phyloP scores from a whole-genome alignment of 371 early-diverging fungal species.

The Mortierella sp. region DNA sequence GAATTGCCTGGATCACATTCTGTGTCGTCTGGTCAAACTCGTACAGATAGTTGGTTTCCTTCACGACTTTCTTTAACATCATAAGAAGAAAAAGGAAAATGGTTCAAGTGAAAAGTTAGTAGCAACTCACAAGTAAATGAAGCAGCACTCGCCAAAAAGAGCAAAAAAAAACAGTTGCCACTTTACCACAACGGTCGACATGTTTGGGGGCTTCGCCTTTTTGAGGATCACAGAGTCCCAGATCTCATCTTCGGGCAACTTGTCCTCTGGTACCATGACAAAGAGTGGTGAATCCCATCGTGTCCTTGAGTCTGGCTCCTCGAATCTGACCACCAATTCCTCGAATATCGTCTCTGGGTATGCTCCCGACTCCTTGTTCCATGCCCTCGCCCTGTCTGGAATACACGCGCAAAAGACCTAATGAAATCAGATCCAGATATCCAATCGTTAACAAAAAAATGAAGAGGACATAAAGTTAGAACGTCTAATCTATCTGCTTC shows the following conservation, averaged over 20 bases:
- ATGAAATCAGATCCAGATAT: background rate
- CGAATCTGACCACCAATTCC: conserved; percentile 89
- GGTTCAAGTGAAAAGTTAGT: too few species aligned
- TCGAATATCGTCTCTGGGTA: conserved; percentile 74
- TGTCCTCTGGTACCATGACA: conserved; percentile 82
- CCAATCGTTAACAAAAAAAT: background rate
- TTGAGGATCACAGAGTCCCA: conserved; percentile 84
- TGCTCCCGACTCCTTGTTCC: conserved; percentile 68
- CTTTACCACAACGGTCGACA: conserved; percentile 81
- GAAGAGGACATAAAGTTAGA: background rate
- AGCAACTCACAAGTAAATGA: background rate
- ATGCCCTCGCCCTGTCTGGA: conserved; percentile 69
- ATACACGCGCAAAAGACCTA: conserved; percentile 83
- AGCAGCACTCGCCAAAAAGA: too few species aligned
- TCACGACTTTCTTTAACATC: conserved; percentile 78
- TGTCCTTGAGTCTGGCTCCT: conserved; percentile 93
- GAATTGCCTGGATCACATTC: conserved; percentile 82
- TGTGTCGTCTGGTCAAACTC: conserved; percentile 89
- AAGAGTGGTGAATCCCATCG: conserved; percentile 98
- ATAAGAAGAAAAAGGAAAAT: background rate
- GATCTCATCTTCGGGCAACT: conserved; percentile 74
- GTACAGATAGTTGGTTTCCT: conserved; percentile 91
- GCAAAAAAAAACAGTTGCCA: background rate
- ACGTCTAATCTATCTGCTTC: background rate
- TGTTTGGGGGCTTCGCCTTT: conserved; percentile 87